Evolutionary conservation across 31 red algal species (phyloP).

Genomic region (Bonnemaisonia californica): DNA sequence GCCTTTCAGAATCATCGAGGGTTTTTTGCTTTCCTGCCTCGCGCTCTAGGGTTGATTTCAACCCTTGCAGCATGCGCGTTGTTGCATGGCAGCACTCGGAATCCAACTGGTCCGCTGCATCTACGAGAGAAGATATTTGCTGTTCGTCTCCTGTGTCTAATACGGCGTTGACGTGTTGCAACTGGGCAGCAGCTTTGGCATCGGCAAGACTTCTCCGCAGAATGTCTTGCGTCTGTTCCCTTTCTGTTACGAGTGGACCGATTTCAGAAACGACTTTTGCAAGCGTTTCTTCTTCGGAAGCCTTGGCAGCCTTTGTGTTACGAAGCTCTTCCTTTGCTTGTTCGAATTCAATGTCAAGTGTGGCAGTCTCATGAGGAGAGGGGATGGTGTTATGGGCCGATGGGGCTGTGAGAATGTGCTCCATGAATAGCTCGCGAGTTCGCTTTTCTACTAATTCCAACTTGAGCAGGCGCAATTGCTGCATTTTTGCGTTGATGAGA

Average conservation of each 20-base stretch:
- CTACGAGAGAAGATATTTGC: not conserved
- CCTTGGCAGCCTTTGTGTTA: conserved; percentile 18
- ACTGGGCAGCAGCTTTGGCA: not conserved
- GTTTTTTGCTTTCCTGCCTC: not conserved
- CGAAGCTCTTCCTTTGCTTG: conserved; percentile 31
- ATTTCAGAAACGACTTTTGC: conserved; percentile 1
- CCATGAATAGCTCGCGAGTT: conserved; percentile 1
- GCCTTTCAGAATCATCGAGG: not conserved
- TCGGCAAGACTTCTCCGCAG: not conserved
- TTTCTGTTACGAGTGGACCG: not conserved
- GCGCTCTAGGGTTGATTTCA: not conserved
- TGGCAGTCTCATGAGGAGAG: conserved; percentile 21
- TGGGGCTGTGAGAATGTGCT: not conserved
- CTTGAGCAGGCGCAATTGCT: conserved; percentile 11
- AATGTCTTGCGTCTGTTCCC: not conserved
- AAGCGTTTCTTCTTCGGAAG: conserved; percentile 24
- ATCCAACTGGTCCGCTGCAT: not conserved
- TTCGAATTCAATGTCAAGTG: conserved; percentile 9
- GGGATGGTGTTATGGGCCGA: conserved; percentile 5
- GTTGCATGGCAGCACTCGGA: not conserved
- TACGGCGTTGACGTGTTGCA: not conserved
- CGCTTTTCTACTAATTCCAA: conserved; percentile 3
- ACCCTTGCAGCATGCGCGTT: not conserved
- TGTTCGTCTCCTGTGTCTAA: not conserved
- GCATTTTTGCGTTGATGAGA: conserved; percentile 10